A percentile compares a stretch with the other conserved stretches of the same genome.
Conservation (phyloP, 768 basidiomycete genomes). For the Neoboletus magnificus region DNA sequence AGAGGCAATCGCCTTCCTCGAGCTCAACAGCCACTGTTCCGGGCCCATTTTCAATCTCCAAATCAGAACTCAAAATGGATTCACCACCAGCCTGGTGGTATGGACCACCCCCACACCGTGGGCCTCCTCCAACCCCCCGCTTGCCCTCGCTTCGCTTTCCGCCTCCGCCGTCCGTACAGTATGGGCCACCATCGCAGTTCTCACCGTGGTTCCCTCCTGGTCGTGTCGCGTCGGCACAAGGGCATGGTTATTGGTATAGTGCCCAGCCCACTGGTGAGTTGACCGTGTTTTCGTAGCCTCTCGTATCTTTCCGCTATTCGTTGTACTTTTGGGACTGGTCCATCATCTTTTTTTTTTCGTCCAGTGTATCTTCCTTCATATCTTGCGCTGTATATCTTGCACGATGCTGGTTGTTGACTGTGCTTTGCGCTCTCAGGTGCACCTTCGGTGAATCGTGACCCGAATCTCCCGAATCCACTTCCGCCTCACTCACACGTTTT, state of each 20-base stretch:
- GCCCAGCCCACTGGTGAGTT: conserved; percentile 20
- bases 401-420: conserved; percentile 9
- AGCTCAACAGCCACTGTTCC: not conserved
- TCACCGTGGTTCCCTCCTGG: conserved; percentile 16
- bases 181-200: conserved; percentile 12
- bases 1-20: not conserved
- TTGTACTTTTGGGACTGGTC: not conserved
- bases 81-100: conserved; percentile 8
- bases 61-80: conserved; percentile 8
- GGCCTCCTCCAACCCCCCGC: not conserved
- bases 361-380: not conserved
- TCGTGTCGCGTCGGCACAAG: conserved; percentile 8
- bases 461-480: conserved; percentile 1
- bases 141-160: conserved; percentile 10
- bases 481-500: conserved; percentile 4
- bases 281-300: not conserved
- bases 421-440: conserved; percentile 12
- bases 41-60: conserved; percentile 1
- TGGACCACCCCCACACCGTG: conserved; percentile 7
- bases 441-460: conserved; percentile 10
- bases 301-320: not conserved
- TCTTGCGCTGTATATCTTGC: not conserved
- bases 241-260: conserved; percentile 24
- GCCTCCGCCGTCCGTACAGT: conserved; percentile 10
- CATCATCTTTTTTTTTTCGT: not conserved